These are phyloP conservation scores for Podospora australis DNA, from an alignment of 495 filamentous ascomycete species.

Conservation along the genomic window DNA sequence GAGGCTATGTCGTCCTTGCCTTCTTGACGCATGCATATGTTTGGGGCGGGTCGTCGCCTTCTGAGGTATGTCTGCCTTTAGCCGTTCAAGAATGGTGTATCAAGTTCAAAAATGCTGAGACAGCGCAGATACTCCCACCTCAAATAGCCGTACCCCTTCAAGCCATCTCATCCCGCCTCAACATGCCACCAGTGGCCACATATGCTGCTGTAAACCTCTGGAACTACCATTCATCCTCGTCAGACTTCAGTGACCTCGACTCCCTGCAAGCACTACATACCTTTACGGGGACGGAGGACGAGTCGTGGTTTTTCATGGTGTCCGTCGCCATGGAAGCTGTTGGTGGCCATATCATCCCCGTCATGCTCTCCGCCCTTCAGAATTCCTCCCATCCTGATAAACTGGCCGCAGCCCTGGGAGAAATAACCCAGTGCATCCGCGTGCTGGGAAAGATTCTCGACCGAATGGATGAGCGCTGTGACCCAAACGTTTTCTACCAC, in stretches of 20 bases:
- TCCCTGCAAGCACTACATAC: conserved; percentile 74
- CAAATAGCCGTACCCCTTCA: neutral
- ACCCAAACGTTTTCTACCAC: conserved; percentile 88
- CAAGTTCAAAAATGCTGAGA: too few relatives aligned
- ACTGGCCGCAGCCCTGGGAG: conserved; percentile 55
- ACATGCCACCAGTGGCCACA: conserved; percentile 78
- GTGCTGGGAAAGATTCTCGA: conserved; percentile 61
- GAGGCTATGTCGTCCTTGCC: conserved; percentile 69
- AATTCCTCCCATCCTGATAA: conserved; percentile 56
- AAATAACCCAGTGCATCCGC: conserved; percentile 63
- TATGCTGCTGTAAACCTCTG: conserved; percentile 84
- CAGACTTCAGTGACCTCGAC: conserved; percentile 60
- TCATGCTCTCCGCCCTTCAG: conserved; percentile 71
- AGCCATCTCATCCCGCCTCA: neutral
- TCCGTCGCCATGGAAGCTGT: conserved; percentile 89
- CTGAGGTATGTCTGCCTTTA: conserved; percentile 20
- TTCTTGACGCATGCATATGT: conserved; percentile 82
- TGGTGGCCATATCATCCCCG: conserved; percentile 72
- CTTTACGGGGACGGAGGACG: conserved; percentile 85
- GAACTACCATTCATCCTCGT: conserved; percentile 60
- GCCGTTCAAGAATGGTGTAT: too few relatives aligned
- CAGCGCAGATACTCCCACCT: neutral
- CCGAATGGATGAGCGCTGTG: conserved; percentile 86
- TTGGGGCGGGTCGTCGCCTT: conserved; percentile 45
- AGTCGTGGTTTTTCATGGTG: conserved; percentile 96